A percentile compares a stretch with the other conserved stretches of the same genome.
These are phyloP conservation scores for Penicillium flavigenum DNA, from an alignment of 495 filamentous ascomycete species.

Conservation along the genomic window DNA sequence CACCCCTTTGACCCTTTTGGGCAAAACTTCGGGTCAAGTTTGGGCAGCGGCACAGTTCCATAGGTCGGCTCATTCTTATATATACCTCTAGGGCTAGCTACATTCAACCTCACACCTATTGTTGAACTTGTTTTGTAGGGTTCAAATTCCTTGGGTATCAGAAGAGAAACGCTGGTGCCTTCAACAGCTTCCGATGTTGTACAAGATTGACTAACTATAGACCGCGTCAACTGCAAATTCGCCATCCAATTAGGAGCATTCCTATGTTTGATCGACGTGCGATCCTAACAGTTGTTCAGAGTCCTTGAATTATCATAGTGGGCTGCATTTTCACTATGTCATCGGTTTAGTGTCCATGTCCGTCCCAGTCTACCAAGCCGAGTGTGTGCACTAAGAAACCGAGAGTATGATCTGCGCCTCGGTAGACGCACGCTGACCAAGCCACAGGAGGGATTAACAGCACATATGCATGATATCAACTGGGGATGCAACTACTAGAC, in stretches of 20 bases:
- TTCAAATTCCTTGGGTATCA: not conserved
- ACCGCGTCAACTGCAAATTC: conserved; percentile 48
- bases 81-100: not conserved
- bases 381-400: conserved; percentile 44
- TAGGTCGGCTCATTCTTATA: not conserved
- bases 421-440: conserved; percentile 43
- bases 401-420: conserved; percentile 60
- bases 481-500: conserved; percentile 4
- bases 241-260: conserved; percentile 55
- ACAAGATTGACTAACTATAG: conserved; percentile 40
- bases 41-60: not conserved
- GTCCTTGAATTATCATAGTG: conserved; percentile 58
- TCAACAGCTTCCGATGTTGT: conserved; percentile 6
- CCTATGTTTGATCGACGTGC: conserved; percentile 50
- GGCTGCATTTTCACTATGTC: conserved; percentile 63
- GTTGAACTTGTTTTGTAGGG: not conserved
- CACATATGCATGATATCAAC: conserved; percentile 10
- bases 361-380: conserved; percentile 52
- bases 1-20: not conserved
- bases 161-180: too few relatives aligned
- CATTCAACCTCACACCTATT: not conserved
- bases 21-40: not conserved
- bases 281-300: conserved; percentile 49
- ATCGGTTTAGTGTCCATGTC: conserved; percentile 59
- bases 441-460: conserved; percentile 20